Base-by-base conservation (phyloP, 345 rosid species). In the Turnera subulata region DNA sequence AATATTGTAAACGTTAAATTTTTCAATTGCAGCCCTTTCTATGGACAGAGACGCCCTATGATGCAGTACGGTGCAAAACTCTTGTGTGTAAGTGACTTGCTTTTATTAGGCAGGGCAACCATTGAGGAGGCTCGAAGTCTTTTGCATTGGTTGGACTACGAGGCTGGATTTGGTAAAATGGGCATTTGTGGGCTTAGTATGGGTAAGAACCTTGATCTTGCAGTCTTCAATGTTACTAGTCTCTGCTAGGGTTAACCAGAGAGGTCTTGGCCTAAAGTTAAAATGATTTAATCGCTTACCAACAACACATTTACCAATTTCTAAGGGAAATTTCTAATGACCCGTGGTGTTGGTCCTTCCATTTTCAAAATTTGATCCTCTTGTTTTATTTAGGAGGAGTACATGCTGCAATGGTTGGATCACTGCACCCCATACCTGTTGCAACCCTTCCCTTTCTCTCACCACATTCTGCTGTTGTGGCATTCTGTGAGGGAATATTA, bases 381-480 rank as follows among this genome's bases (percentile, higher is more conserved):
- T 73, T 19, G 23, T 65, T 73, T 48, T 18, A 67, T 63, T 53
- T 55, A 80, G 99, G 99, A 22, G 97, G 99, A 77, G 99, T 93
- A 11, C 97, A 89, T 73, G 96, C 99, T 73, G 95, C 97, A 57
- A 89, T 93, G 99, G 92, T 87, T 54, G 99, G 99, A 77, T 87
- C 99, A 51, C 86, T 89, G 71, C 90, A 93, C 78, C 99, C 99
- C 45, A 82, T 92, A 65, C 92, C 99, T 11, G 65, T 93, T 68
- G 97, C 99, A 61, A 93, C 91, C 59, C 82, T 93, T 59, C 99
- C 97, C 59, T 93, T 93, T 76, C 82, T 93, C 37, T 93, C 99
- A 52, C 97, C 99, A 2, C 99, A 93, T 66, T 89, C 96, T 60
- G 99, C 99, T 8, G 96, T 81, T 69, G 99, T 93, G 79, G 99